Evolutionary conservation across 345 rosid genomes (phyloP), one percentile per base, ranked within the genome.

Genomic region (Bretschneidera sinensis): DNA sequence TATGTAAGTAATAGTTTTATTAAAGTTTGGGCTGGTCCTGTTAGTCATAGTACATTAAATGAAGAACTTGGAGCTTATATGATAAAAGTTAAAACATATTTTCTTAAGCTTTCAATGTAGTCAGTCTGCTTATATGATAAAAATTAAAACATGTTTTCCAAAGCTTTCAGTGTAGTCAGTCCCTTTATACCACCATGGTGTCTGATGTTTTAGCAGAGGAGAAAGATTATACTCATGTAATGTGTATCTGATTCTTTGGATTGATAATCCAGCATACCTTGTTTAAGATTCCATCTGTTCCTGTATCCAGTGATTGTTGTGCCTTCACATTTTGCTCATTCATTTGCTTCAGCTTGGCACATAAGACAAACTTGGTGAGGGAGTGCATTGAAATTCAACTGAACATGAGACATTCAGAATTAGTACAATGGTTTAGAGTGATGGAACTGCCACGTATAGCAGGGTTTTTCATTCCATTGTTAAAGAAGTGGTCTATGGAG

Each of bases 401-500:
- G 79, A 68, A 54, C 20, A 21, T 59, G 48, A 78, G 70, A 76
- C 74, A 74, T 45, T 45, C 75, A 8, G 79, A 79, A 35, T 71
- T 86, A 52, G 78, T 81, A 17, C 66, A 65, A 53, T 86, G 92
- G 89, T 79, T 86, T 67, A 83, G 77, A 72, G 68, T 24, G 43
- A 77, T 78, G 57, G 87, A 83, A 63, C 72, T 81, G 61, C 89
- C 89, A 17, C 79, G 84, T 6, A 71, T 83, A 59, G 71, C 71
- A 33, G 81, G 81, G 53, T 86, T 68, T 76, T 81, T 81, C 69
- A 60, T 57, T 75, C 86, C 89, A 51, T 63, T 81, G 60, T 76
- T 86, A 74, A 86, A 78, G 78, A 78, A 83, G 72, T 86, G 92
- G 87, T 76, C 84, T 21, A 67, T 78, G 72, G 89, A 86, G 64